Percentiles rank a stretch among this genome's conserved stretches.
phyloP scores from a whole-genome alignment of 768 basidiomycete species.

The Macrolepiota albuminosa region DNA sequence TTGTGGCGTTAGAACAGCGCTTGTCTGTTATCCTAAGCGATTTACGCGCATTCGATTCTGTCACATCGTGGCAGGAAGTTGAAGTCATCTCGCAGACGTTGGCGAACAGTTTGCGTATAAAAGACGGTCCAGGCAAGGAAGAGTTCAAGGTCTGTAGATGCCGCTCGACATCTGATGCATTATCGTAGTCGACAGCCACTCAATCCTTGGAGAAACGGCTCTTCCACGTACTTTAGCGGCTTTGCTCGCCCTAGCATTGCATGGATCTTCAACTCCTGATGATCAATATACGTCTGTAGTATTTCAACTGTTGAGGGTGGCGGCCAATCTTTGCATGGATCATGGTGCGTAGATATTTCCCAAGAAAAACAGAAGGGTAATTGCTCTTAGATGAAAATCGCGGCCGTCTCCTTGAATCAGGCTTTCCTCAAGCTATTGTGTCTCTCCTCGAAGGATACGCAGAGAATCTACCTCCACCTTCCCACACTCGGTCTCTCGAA shows the following conservation, averaged over 20 bases:
- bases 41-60: conserved; percentile 27
- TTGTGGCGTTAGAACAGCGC: conserved; percentile 28
- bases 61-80: conserved; percentile 46
- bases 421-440: conserved; percentile 63
- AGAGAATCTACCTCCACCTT: conserved; percentile 35
- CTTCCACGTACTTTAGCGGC: conserved; percentile 63
- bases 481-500: conserved; percentile 35
- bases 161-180: conserved; percentile 4
- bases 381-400: conserved; percentile 64
- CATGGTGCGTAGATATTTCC: conserved; percentile 46
- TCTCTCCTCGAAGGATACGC: conserved; percentile 67
- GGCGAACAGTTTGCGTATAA: conserved; percentile 58
- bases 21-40: conserved; percentile 24
- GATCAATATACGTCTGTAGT: conserved; percentile 45
- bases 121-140: conserved; percentile 44
- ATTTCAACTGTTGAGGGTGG: conserved; percentile 70
- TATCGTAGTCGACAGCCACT: conserved; percentile 62
- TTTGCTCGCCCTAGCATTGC: conserved; percentile 52
- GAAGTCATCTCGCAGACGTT: conserved; percentile 49
- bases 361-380: conserved; percentile 3
- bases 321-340: conserved; percentile 82
- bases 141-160: neutral
- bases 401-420: conserved; percentile 61
- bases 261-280: conserved; percentile 41
- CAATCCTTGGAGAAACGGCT: conserved; percentile 56